Evolutionary conservation across 257 asterid species (phyloP).

Genomic region (Gardenia jasminoides): DNA sequence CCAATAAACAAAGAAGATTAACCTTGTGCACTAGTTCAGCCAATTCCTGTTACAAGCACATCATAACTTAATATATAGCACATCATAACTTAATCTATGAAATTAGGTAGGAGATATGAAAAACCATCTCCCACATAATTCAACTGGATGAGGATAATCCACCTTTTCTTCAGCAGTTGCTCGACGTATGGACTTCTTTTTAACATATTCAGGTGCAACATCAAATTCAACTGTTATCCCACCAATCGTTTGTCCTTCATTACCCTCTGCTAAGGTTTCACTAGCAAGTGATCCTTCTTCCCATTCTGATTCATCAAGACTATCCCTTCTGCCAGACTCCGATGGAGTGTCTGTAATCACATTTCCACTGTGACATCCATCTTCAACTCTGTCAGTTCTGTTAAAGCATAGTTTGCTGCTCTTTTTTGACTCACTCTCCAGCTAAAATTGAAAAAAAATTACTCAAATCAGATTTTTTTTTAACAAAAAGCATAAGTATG

Average conservation of each 20-base stretch:
- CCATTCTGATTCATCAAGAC: conserved; percentile 66
- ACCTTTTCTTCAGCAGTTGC: conserved; percentile 94
- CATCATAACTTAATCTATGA: conserved; percentile 11
- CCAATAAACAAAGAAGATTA: conserved; percentile 89
- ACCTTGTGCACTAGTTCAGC: conserved; percentile 87
- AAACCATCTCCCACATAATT: conserved; percentile 12
- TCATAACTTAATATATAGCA: conserved; percentile 13
- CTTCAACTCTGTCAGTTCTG: conserved; percentile 21
- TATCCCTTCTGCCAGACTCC: conserved; percentile 38
- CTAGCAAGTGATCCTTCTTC: conserved; percentile 69
- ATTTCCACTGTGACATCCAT: conserved; percentile 35
- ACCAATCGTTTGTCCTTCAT: conserved; percentile 35
- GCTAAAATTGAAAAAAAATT: conserved; percentile 34
- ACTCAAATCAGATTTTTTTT: conserved; percentile 7
- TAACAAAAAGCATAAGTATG: background rate
- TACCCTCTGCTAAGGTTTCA: conserved; percentile 29
- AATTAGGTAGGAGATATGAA: conserved; percentile 1
- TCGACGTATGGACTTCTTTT: conserved; percentile 63
- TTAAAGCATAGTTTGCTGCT: conserved; percentile 17
- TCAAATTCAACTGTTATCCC: conserved; percentile 86
- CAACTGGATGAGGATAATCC: conserved; percentile 7
- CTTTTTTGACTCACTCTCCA: conserved; percentile 29
- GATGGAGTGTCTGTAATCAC: conserved; percentile 30
- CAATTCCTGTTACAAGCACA: conserved; percentile 54
- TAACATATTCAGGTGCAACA: conserved; percentile 47